Evolutionary conservation across 2,329 filamentous ascomycete genomes (phyloP), one percentile per base, ranked within the genome.

Genomic region (Pseudogymnoascus sp.): DNA sequence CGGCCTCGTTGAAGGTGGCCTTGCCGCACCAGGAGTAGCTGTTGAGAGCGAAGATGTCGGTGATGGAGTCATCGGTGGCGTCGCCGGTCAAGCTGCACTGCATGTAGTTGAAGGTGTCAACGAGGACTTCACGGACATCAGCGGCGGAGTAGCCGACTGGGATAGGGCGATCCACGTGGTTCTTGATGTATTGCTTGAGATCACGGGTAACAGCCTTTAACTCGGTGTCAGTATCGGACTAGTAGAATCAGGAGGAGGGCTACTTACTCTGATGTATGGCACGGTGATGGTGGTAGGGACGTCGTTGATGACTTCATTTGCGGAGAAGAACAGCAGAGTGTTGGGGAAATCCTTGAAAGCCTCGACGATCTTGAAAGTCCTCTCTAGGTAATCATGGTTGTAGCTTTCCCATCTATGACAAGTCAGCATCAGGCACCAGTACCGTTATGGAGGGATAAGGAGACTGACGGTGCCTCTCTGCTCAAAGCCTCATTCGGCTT

Each of bases 121-220:
- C 80, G 23, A 93, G 83, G 46, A 90, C 84, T 1, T 83, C 77
- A 65, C 89, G 87, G 46, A 93, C 90, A 73, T 93, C 89, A 59
- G 89, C 89, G 65, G 89, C 89, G 6, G 88, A 91, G 80, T 93
- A 93, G 50, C 89, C 89, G 64, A 92, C 88, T 21, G 89, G 89
- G 68, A 93, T 89, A 65, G 77, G 69, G 69, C 89, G 88, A 72
- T 85, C 80, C 65, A 83, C 78, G 72, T 89, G 84, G 72, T 86
- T 87, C 76, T 86, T 84, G 77, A 92, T 87, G 79, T 93, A 93
- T 73, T 87, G 88, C 81, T 90, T 91, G 74, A 93, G 80, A 75
- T 93, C 89, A 71, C 89, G 87, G 56, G 88, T 91, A 67, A 91
- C 84, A 66, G 89, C 89, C 75, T 84, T 84, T 71, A 80, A 29